phyloP scores from a whole-genome alignment of 768 basidiomycete species.

The Sarcomyxa edulis region DNA sequence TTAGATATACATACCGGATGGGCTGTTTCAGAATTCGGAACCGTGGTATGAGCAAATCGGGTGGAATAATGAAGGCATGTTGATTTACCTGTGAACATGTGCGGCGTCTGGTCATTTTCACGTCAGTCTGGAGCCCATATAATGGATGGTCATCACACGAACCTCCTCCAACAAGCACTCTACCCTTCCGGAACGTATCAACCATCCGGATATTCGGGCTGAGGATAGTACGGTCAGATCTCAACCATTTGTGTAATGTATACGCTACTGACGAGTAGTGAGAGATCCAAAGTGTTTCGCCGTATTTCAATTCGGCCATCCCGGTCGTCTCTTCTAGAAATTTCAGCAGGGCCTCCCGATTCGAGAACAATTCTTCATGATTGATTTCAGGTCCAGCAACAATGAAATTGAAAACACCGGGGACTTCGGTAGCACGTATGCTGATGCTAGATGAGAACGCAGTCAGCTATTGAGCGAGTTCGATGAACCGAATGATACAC shows the following conservation, averaged over 20 bases:
- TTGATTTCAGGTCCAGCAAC: constrained; percentile 14
- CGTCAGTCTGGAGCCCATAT: not conserved
- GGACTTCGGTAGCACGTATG: constrained; percentile 15
- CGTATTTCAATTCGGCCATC: constrained; percentile 23
- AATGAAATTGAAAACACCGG: constrained; percentile 18
- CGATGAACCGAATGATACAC: not conserved
- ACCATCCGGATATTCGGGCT: constrained; percentile 44
- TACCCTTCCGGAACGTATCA: constrained; percentile 30
- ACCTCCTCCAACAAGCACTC: constrained; percentile 43
- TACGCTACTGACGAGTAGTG: constrained; percentile 9
- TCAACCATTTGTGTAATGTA: too few species aligned
- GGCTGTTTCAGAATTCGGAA: too few species aligned
- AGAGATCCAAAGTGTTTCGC: constrained; percentile 18
- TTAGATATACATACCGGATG: too few species aligned
- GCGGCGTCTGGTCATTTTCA: constrained; percentile 28
- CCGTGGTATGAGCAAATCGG: too few species aligned
- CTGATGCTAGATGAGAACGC: constrained; percentile 8
- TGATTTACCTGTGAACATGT: constrained; percentile 36
- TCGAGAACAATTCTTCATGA: not conserved
- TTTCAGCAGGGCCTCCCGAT: constrained; percentile 17
- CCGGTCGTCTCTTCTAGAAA: constrained; percentile 18
- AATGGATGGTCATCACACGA: not conserved
- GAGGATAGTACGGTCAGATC: too few species aligned
- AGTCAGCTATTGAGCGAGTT: not conserved
- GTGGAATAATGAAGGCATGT: too few species aligned